These are phyloP conservation scores for Ormosia semicastrata DNA, from an alignment of 306 rosid genomes.

Conservation along the genomic window DNA sequence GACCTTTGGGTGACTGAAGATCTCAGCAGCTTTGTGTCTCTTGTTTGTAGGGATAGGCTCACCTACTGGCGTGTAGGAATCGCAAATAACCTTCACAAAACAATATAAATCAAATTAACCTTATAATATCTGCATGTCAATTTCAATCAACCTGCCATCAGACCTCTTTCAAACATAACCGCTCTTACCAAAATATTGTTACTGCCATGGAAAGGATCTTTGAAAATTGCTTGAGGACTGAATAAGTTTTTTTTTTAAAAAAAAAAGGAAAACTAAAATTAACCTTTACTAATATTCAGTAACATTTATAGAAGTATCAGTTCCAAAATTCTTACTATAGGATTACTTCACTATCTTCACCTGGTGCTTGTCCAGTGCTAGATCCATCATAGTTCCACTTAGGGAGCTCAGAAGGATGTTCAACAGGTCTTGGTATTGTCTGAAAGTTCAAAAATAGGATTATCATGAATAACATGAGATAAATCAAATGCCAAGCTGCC, in stretches of 20 bases:
- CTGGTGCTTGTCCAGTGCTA: conserved; percentile 98
- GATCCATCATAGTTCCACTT: conserved; percentile 99
- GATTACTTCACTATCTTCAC: conserved; percentile 99
- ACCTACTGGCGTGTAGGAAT: conserved; percentile 84
- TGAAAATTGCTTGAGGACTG: conserved; percentile 97
- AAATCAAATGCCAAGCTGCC: neutral
- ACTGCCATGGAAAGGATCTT: conserved; percentile 97
- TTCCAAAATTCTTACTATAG: conserved; percentile 72
- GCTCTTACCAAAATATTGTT: conserved; percentile 90
- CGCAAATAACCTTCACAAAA: conserved; percentile 77
- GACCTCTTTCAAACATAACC: conserved; percentile 18
- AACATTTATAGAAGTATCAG: conserved; percentile 9
- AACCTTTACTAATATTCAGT: conserved; percentile 6
- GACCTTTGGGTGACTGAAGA: conserved; percentile 79
- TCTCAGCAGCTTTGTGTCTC: conserved; percentile 81
- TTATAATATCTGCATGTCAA: conserved; percentile 20
- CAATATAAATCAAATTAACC: conserved; percentile 23
- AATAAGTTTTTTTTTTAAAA: no score
- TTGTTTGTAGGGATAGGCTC: conserved; percentile 98
- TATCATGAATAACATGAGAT: conserved; percentile 15
- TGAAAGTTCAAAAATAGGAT: conserved; percentile 37
- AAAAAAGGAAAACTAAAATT: conserved; percentile 20
- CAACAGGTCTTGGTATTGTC: conserved; percentile 90
- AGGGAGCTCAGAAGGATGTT: conserved; percentile 95
- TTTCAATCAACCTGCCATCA: conserved; percentile 18